Evolutionary conservation across 495 filamentous ascomycete species (phyloP), one percentile per base, ranked within the genome.

Genomic region (Umbilicaria muhlenbergii): DNA sequence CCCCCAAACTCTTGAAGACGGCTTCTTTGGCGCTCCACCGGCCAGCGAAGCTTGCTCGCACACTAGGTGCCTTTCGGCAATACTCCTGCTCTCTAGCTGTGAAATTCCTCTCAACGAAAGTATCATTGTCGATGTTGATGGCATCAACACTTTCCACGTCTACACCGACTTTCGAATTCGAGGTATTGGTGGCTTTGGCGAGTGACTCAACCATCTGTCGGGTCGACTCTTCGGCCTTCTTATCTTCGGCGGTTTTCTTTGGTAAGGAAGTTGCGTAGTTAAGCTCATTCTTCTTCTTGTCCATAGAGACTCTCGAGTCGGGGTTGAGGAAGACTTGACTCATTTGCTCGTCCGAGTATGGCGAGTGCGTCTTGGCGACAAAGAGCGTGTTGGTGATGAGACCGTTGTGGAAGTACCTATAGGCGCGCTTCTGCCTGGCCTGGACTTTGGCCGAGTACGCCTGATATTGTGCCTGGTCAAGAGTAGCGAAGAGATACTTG

Each of bases 1-100:
- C 85, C 34, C 86, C 84, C n/a, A 99, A 65, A 11, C 83, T 81
- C 71, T 99, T 99, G 68, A 99, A 99, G 4, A 99, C 86, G 4
- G 89, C 91, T 67, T 99, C 91, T 64, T 99, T 99, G 3, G 91
- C 91, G 50, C 78, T 85, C 91, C 91, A 99, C 44, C 85, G 75
- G 13, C 91, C 91, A 0, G 91, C 83, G 63, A 94, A 95, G 34
- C 81, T 84, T 38, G 85, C 77, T 52, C 86, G 83, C 1, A 86
- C 78, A 50, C 68, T 72, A 35, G 82, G 61, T 21, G 86, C 84
- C 57, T 81, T 78, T 41, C 66, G 71, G 68, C 92, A 96, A 64
- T 95, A 93, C 41, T 73, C 71, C 52, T 83, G 77, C 65, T 99
- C 91, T 17, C 60, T 63, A 14, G 67, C 57, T 2, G 88, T 95